Evolutionary conservation across 2,329 filamentous ascomycete genomes (phyloP).

Genomic region (Aureobasidium lini): DNA sequence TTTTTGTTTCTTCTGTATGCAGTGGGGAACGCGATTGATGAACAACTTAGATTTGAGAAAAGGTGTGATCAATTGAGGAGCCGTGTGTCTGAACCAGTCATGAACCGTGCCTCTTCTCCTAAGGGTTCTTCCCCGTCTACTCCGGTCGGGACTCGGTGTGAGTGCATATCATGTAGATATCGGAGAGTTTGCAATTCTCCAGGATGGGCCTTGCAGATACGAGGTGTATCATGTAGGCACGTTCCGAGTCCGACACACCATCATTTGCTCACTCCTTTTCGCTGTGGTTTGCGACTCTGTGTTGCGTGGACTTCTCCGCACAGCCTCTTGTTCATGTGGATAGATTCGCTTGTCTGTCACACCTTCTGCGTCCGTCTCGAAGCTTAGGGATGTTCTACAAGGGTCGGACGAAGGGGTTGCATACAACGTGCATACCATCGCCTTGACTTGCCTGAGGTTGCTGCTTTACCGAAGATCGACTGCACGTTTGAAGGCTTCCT

Average conservation of each 20-base stretch:
- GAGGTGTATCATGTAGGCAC: conserved; percentile 5
- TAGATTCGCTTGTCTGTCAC: conserved; percentile 4
- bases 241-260: conserved; percentile 6
- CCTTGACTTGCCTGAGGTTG: background rate
- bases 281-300: background rate
- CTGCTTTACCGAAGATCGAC: background rate
- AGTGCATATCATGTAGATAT: background rate
- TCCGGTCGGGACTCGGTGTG: background rate
- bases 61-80: background rate
- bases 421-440: background rate
- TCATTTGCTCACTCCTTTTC: background rate
- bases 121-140: background rate
- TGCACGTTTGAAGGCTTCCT: background rate
- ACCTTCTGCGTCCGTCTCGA: background rate
- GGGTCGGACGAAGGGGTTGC: background rate
- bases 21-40: conserved; percentile 1
- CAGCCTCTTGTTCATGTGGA: background rate
- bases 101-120: background rate
- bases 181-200: background rate
- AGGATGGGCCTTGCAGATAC: background rate
- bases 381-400: background rate
- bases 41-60: background rate
- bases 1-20: background rate
- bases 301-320: conserved; percentile 8
- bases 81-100: background rate